Conservation (phyloP, 2,329 filamentous ascomycete species). For the Colletotrichum tabaci region DNA sequence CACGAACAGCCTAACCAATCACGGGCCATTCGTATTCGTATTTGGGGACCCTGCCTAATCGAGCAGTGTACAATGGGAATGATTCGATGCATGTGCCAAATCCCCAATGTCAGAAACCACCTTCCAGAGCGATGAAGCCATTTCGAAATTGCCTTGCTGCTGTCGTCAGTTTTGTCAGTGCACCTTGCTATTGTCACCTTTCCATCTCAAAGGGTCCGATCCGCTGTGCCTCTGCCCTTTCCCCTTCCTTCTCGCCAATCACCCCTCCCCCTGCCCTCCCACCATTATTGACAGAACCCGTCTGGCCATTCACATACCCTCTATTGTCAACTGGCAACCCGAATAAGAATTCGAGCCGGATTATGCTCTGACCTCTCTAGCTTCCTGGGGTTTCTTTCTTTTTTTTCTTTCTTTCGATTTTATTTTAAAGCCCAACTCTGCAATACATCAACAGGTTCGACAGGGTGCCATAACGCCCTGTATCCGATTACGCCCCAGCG, state of each 20-base stretch:
- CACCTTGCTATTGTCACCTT: slow-evolving; percentile 8
- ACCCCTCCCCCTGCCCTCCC: slow-evolving; percentile 3
- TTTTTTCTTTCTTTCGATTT: too few relatives aligned
- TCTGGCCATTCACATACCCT: slow-evolving; percentile 26
- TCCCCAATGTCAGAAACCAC: slow-evolving; percentile 27
- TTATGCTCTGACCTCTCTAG: slow-evolving; percentile 19
- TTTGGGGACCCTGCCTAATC: slow-evolving; percentile 33
- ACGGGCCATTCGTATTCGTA: slow-evolving; percentile 42
- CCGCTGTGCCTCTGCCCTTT: neutral
- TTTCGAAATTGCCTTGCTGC: slow-evolving; percentile 25
- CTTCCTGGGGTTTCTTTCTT: neutral
- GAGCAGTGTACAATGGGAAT: slow-evolving; percentile 30
- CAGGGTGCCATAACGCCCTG: too few relatives aligned
- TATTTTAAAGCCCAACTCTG: too few relatives aligned
- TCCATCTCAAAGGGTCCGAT: neutral
- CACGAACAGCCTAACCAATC: slow-evolving; percentile 33
- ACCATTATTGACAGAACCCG: slow-evolving; percentile 8
- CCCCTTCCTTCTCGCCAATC: slow-evolving; percentile 1
- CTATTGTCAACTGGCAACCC: slow-evolving; percentile 29
- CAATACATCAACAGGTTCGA: too few relatives aligned
- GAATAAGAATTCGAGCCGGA: slow-evolving; percentile 40
- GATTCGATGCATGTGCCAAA: slow-evolving; percentile 37
- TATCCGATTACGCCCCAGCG: too few relatives aligned
- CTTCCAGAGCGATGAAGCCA: slow-evolving; percentile 36
- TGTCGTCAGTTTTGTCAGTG: slow-evolving; percentile 24